phyloP scores from a whole-genome alignment of 352 stramenopile species.

The Plasmopara muralis region DNA sequence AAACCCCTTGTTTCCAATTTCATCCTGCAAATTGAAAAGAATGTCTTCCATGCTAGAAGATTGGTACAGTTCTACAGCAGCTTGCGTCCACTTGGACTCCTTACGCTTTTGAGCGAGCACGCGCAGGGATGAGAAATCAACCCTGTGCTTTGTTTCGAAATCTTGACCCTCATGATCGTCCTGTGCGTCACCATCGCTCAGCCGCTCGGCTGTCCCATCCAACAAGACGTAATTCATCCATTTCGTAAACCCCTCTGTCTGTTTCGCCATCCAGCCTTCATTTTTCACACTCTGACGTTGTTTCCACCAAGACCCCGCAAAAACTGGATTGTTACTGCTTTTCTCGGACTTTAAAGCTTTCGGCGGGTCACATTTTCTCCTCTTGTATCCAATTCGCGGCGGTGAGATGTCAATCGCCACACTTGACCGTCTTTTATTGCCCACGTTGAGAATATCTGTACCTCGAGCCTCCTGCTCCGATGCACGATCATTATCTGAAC shows the following conservation, averaged over 20 bases:
- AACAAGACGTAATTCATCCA: conserved; percentile 86
- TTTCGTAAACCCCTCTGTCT: conserved; percentile 75
- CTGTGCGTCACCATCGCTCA: conserved; percentile 20
- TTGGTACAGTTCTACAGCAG: conserved; percentile 57
- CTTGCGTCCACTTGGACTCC: conserved; percentile 54
- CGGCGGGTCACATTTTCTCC: conserved; percentile 18
- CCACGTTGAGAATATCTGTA: conserved; percentile 9
- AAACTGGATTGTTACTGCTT: conserved; percentile 5
- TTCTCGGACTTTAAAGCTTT: conserved; percentile 11
- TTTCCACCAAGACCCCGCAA: conserved; percentile 59
- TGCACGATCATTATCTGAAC: conserved; percentile 9
- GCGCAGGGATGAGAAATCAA: conserved; percentile 68
- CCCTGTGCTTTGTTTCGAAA: conserved; percentile 10
- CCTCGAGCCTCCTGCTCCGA: conserved; percentile 14
- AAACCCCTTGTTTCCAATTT: conserved; percentile 71
- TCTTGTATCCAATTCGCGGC: conserved; percentile 22
- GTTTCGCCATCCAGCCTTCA: conserved; percentile 75
- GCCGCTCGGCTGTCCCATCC: conserved; percentile 26
- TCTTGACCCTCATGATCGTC: conserved; percentile 4
- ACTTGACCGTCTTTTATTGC: conserved; percentile 30
- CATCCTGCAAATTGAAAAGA: conserved; percentile 56
- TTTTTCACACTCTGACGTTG: conserved; percentile 62
- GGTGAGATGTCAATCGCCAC: conserved; percentile 41
- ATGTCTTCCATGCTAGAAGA: conserved; percentile 44
- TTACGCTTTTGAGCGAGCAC: conserved; percentile 65